Percentiles rank a stretch among this genome's conserved stretches.
Conservation (phyloP, 805 yeast genomes). For the Metschnikowia gelsemii region DNA sequence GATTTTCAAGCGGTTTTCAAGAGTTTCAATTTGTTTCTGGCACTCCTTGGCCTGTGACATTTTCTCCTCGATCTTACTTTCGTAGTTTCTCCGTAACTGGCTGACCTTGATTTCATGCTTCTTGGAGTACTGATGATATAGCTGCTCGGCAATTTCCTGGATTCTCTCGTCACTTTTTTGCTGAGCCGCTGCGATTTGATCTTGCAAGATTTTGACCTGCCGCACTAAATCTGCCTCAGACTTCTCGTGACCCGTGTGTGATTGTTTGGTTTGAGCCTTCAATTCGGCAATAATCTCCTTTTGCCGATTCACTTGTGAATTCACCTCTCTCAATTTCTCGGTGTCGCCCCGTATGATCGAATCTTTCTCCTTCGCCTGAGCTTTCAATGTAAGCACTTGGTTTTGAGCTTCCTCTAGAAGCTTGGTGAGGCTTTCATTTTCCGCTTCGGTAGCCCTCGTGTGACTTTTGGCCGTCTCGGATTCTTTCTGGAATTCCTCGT, state of each 20-base stretch:
- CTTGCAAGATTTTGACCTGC: constrained; percentile 24
- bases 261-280: constrained; percentile 5
- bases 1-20: constrained; percentile 35
- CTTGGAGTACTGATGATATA: constrained; percentile 70
- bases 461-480: neutral
- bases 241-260: neutral
- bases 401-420: constrained; percentile 3
- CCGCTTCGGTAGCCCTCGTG: constrained; percentile 1
- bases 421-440: constrained; percentile 7
- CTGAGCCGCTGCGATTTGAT: constrained; percentile 40
- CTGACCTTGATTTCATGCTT: constrained; percentile 74
- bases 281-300: constrained; percentile 17
- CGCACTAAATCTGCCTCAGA: constrained; percentile 12
- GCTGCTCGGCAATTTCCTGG: constrained; percentile 63
- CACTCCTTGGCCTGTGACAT: constrained; percentile 45
- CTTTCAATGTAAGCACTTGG: constrained; percentile 21
- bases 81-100: constrained; percentile 40
- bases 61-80: constrained; percentile 39
- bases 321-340: constrained; percentile 30
- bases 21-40: constrained; percentile 52
- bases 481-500: constrained; percentile 1
- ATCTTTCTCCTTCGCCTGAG: constrained; percentile 34
- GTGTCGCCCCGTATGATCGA: constrained; percentile 33
- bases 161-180: constrained; percentile 52
- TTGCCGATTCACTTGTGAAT: constrained; percentile 23